A percentile compares a stretch with the other conserved stretches of the same genome.
These are phyloP conservation scores for Auricularia heimuer DNA, from an alignment of 768 basidiomycete species.

Conservation along the genomic window DNA sequence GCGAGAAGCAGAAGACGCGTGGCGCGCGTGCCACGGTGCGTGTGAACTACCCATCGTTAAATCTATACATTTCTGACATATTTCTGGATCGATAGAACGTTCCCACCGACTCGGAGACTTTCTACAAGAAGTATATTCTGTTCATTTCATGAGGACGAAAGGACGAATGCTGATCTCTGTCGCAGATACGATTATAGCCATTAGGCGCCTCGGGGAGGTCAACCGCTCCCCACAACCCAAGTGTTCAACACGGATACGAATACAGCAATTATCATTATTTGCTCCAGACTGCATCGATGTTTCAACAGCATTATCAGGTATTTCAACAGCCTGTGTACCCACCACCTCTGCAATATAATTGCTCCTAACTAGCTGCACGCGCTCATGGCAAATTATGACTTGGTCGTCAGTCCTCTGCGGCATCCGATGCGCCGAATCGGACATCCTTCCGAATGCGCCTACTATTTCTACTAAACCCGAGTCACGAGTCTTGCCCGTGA, in stretches of 20 bases:
- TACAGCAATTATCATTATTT: too few species aligned
- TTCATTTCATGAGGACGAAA: background rate
- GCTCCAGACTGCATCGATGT: background rate
- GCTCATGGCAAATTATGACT: too few species aligned
- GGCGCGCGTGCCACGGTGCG: conserved; percentile 53
- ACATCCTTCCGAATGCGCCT: background rate
- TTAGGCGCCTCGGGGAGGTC: conserved; percentile 6
- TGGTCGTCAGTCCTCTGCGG: too few species aligned
- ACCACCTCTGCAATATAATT: too few species aligned
- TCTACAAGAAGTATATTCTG: conserved; percentile 65
- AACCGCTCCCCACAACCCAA: background rate
- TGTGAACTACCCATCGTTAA: background rate
- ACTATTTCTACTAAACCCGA: too few species aligned
- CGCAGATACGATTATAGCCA: conserved; percentile 42
- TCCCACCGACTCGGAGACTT: conserved; percentile 70
- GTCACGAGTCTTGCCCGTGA: background rate
- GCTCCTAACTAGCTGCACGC: too few species aligned
- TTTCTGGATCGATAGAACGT: conserved; percentile 30
- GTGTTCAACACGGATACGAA: background rate
- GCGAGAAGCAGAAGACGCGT: conserved; percentile 38
- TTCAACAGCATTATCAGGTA: background rate
- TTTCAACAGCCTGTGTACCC: background rate
- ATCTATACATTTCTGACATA: too few species aligned
- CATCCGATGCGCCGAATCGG: background rate
- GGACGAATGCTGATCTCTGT: conserved; percentile 8